Evolutionary conservation across 2,329 filamentous ascomycete genomes (phyloP), one percentile per base, ranked within the genome.

Genomic region (Ramularia collo-cygni): DNA sequence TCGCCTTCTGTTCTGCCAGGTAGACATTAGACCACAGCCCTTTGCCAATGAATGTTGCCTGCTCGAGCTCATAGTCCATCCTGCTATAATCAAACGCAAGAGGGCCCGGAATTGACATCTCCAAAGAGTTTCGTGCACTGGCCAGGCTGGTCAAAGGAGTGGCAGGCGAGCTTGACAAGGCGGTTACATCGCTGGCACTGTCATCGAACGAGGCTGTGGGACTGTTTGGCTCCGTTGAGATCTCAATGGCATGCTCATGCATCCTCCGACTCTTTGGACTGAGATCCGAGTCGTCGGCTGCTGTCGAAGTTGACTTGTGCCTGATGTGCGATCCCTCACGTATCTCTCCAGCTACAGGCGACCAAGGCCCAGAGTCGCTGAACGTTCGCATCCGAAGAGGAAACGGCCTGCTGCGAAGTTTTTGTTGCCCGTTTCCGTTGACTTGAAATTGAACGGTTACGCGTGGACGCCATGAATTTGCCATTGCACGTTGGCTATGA

Each of bases 11-110:
- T 35, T 57, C 46, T n/a, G 59, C 55, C 8, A 59, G 47, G 41
- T 54, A 61, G 14, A 64, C 61, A 3, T 51, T 61, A 33, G 56
- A 60, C 61, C 61, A 64, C 13, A 61, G 50, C 8, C 61, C 61
- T 32, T 51, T 42, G 18, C 61, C 61, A 2, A 62, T 44, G 4
- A 58, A 43, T 38, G 54, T 56, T 10, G 59, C 55, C 6, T 52
- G 51, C 26, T 57, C 53, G 3, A 62, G 50, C 38, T 60, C 57
- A 34, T 60, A 60, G 54, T 35, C 60, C 52, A 42, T 51, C 18
- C 45, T 56, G 43, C 44, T 52, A 38, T 53, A 50, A 37, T 55
- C 50, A 31, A 46, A 54, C 8, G 46, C 40, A 16, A 48, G 33
- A 6, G 49, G 33, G 27, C 39, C 42, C 14, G 44, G 42, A 24